Evolutionary conservation across 177 flowering plant species (phyloP).

Genomic region (Vitis hybrid): DNA sequence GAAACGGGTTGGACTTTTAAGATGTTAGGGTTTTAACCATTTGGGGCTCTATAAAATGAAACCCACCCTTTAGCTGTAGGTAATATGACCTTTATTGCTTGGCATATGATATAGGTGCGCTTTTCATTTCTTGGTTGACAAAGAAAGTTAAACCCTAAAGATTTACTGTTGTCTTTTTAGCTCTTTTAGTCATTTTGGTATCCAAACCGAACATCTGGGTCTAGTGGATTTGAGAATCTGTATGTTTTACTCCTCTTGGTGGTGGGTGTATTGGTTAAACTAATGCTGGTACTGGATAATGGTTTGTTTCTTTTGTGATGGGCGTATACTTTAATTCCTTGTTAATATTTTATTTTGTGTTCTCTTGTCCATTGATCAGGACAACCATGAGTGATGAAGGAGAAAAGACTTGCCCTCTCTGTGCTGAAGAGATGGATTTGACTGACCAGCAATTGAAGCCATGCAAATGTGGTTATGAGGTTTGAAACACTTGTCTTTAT

Average conservation of each 20-base stretch:
- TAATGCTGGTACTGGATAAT: background rate
- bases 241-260: background rate
- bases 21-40: background rate
- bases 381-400: slow-evolving; percentile 78
- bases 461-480: slow-evolving; percentile 95
- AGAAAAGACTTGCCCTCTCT: slow-evolving; percentile 84
- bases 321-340: too few relatives aligned
- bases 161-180: too few relatives aligned
- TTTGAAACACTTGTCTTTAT: slow-evolving; percentile 14
- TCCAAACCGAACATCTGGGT: background rate
- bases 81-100: too few relatives aligned
- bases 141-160: too few relatives aligned
- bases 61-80: too few relatives aligned
- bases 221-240: background rate
- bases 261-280: background rate
- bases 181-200: too few relatives aligned
- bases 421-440: slow-evolving; percentile 92
- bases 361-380: slow-evolving; percentile 14
- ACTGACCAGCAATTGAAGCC: slow-evolving; percentile 92
- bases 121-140: too few relatives aligned
- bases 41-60: background rate
- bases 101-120: too few relatives aligned
- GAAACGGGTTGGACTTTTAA: background rate
- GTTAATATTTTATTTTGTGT: background rate
- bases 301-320: background rate